phyloP scores from a whole-genome alignment of 2,329 filamentous ascomycete genomes.

The Aspergillus niger region DNA sequence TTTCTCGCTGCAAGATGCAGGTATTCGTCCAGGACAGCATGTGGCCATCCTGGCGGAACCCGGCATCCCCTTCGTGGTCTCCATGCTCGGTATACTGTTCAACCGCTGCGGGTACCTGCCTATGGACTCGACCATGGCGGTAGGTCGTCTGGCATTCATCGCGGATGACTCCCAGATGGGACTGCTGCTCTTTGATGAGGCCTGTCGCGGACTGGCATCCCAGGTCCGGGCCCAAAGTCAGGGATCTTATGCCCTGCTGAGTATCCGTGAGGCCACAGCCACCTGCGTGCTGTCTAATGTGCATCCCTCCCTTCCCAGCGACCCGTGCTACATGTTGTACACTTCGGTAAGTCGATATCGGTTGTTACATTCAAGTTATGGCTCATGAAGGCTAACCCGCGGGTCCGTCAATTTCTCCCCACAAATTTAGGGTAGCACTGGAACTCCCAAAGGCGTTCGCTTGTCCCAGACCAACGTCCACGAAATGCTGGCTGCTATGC shows the following conservation, averaged over 20 bases:
- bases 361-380: too few species aligned
- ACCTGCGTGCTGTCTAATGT: background rate
- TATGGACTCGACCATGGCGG: slow-evolving; percentile 1
- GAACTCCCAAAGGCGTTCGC: slow-evolving; percentile 1
- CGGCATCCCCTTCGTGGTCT: background rate
- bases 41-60: background rate
- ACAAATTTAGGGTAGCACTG: slow-evolving; percentile 10
- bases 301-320: background rate
- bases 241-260: background rate
- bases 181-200: background rate
- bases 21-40: background rate
- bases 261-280: background rate
- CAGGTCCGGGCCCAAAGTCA: background rate
- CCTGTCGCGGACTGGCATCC: background rate
- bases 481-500: background rate
- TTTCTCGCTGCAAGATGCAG: background rate
- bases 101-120: slow-evolving; percentile 1
- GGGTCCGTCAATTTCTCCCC: background rate
- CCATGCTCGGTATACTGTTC: background rate
- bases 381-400: background rate
- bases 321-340: slow-evolving; percentile 5
- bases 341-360: slow-evolving; percentile 3
- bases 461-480: background rate
- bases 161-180: background rate
- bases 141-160: background rate